phyloP scores from a whole-genome alignment of 306 rosid genomes.

The Spatholobus suberectus region DNA sequence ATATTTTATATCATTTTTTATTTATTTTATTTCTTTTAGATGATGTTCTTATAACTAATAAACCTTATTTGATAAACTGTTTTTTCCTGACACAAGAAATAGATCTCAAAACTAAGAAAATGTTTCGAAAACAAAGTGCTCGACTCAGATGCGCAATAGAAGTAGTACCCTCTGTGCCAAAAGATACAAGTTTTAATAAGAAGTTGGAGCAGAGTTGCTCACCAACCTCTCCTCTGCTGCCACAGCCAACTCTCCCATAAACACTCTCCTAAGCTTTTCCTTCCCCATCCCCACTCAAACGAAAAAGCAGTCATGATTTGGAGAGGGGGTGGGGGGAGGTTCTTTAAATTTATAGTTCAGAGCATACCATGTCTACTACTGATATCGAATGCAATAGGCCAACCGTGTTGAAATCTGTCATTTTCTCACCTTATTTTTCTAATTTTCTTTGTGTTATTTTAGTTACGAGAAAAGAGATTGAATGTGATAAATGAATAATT shows the following conservation, averaged over 20 bases:
- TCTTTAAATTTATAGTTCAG: background rate
- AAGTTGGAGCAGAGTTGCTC: background rate
- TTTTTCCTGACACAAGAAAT: background rate
- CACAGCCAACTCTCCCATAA: background rate
- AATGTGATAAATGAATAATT: background rate
- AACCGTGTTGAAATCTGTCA: background rate
- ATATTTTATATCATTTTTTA: background rate
- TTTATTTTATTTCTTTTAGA: background rate
- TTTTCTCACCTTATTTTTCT: constrained; percentile 6
- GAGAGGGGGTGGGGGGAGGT: background rate
- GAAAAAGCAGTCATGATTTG: background rate
- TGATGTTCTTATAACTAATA: background rate
- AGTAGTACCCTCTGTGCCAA: too few relatives aligned
- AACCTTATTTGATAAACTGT: background rate
- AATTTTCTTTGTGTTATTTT: constrained; percentile 9
- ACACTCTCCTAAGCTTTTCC: background rate
- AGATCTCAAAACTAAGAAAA: constrained; percentile 16
- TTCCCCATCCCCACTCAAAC: background rate
- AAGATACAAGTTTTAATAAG: too few relatives aligned
- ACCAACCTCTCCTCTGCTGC: background rate
- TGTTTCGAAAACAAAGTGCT: background rate
- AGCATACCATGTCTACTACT: background rate
- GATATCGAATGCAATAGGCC: background rate
- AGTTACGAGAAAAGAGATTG: background rate
- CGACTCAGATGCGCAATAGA: background rate